Conservation (phyloP, 495 filamentous ascomycete species). For the Pyrenula massariospora region DNA sequence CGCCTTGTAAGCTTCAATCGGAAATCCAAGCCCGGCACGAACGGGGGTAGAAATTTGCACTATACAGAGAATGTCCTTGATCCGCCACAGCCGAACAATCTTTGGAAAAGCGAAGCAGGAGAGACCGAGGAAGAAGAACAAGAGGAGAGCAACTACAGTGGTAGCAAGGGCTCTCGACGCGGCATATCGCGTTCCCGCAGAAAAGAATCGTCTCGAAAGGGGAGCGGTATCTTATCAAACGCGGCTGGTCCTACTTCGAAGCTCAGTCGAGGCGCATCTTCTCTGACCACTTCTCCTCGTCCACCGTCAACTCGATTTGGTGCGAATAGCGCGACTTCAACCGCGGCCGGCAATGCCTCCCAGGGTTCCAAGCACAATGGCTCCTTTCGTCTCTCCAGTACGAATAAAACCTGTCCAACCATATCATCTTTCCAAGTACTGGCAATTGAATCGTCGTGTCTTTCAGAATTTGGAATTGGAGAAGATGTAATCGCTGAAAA, state of each 20-base stretch:
- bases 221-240: constrained; percentile 35
- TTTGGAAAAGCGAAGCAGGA: constrained; percentile 61
- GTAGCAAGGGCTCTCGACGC: constrained; percentile 40
- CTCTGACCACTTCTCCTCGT: constrained; percentile 1
- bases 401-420: constrained; percentile 63
- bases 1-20: constrained; percentile 85
- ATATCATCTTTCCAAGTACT: constrained; percentile 79
- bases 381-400: constrained; percentile 38
- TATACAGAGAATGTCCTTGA: constrained; percentile 87
- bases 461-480: constrained; percentile 69
- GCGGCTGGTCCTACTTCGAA: constrained; percentile 18
- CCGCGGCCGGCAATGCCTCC: background rate
- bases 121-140: constrained; percentile 46
- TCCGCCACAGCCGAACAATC: constrained; percentile 31
- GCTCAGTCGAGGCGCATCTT: constrained; percentile 1
- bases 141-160: constrained; percentile 37
- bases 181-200: constrained; percentile 36
- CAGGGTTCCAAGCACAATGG: constrained; percentile 6
- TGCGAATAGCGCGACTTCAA: constrained; percentile 21
- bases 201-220: constrained; percentile 50
- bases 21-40: constrained; percentile 61
- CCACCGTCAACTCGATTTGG: constrained; percentile 17
- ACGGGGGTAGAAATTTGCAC: constrained; percentile 81
- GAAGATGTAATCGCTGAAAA: constrained; percentile 89
- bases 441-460: constrained; percentile 79